Percentiles rank a stretch among this genome's conserved stretches.
Evolutionary conservation across 1,139 yeast species (phyloP).

Genomic region (Saccharomyces pastorianus): DNA sequence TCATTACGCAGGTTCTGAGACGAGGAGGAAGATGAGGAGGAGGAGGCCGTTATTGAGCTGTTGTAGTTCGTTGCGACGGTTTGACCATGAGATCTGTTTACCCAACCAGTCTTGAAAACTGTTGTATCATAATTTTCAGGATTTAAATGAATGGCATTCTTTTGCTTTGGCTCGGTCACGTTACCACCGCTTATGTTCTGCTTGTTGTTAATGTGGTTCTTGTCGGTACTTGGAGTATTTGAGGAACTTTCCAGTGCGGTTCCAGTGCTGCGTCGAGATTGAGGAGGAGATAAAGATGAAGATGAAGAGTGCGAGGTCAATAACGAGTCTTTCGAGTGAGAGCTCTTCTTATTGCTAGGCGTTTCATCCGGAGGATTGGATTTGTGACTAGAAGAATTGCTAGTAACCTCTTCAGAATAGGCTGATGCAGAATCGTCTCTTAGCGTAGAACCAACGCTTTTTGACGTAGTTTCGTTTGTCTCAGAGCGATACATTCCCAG

Average conservation of each 20-base stretch:
- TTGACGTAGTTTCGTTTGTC: conserved; percentile 3
- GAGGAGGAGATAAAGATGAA: not conserved
- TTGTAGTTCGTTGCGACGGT: conserved; percentile 27
- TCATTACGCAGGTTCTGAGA: conserved; percentile 7
- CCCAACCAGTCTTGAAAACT: conserved; percentile 40
- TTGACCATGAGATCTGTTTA: conserved; percentile 38
- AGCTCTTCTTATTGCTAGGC: not conserved
- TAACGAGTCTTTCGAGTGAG: not conserved
- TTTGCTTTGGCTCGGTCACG: not conserved
- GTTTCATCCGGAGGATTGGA: not conserved
- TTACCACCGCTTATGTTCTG: not conserved
- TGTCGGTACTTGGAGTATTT: not conserved
- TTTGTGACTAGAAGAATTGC: conserved; percentile 1
- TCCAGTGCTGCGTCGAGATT: not conserved
- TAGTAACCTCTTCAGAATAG: conserved; percentile 6
- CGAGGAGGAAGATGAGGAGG: conserved; percentile 2
- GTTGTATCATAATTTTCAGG: conserved; percentile 34
- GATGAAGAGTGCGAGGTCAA: not conserved
- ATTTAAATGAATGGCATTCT: conserved; percentile 13
- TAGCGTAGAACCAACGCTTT: conserved; percentile 2
- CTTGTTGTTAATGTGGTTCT: conserved; percentile 1
- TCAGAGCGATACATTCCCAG: conserved; percentile 4
- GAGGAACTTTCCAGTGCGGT: not conserved
- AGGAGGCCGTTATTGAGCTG: conserved; percentile 2
- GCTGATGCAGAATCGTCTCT: conserved; percentile 8